phyloP scores from a whole-genome alignment of 305 asterid genomes.

The Stenogyne calaminthoides region DNA sequence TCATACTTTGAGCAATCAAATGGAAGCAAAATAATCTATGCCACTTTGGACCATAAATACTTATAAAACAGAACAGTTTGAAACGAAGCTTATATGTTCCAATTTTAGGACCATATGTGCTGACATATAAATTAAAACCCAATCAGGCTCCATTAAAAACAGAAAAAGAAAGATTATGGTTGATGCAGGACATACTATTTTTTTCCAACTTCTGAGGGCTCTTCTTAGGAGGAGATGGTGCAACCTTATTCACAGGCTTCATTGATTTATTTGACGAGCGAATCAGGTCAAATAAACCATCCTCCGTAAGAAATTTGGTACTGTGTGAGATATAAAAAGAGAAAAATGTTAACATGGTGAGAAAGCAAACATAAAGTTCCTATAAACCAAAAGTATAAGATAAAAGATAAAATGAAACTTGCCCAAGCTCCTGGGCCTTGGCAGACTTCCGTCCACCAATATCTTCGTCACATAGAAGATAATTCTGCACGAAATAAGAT shows the following conservation, averaged over 20 bases:
- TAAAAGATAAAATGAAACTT: slow-evolving; percentile 30
- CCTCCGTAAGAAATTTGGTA: slow-evolving; percentile 86
- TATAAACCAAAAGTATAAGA: slow-evolving; percentile 22
- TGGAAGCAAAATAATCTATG: background rate
- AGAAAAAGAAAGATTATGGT: background rate
- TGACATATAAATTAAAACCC: slow-evolving; percentile 3
- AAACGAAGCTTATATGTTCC: background rate
- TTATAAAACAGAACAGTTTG: background rate
- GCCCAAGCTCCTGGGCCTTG: slow-evolving; percentile 97
- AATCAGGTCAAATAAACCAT: slow-evolving; percentile 86
- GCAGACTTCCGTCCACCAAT: slow-evolving; percentile 86
- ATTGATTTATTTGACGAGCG: slow-evolving; percentile 71
- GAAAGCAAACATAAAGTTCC: slow-evolving; percentile 11
- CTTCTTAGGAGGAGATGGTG: slow-evolving; percentile 64
- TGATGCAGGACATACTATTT: slow-evolving; percentile 47
- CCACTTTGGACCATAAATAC: slow-evolving; percentile 2
- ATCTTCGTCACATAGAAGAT: slow-evolving; percentile 96
- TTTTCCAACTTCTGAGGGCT: slow-evolving; percentile 55
- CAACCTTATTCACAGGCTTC: slow-evolving; percentile 53
- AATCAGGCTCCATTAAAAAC: slow-evolving; percentile 18
- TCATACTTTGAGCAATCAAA: slow-evolving; percentile 15
- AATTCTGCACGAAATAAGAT: slow-evolving; percentile 62
- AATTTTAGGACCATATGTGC: background rate
- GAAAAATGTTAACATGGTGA: slow-evolving; percentile 18
- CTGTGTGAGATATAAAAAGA: slow-evolving; percentile 42